These are phyloP conservation scores for Paxillus rubicundulus DNA, from an alignment of 768 basidiomycete species.

Conservation along the genomic window DNA sequence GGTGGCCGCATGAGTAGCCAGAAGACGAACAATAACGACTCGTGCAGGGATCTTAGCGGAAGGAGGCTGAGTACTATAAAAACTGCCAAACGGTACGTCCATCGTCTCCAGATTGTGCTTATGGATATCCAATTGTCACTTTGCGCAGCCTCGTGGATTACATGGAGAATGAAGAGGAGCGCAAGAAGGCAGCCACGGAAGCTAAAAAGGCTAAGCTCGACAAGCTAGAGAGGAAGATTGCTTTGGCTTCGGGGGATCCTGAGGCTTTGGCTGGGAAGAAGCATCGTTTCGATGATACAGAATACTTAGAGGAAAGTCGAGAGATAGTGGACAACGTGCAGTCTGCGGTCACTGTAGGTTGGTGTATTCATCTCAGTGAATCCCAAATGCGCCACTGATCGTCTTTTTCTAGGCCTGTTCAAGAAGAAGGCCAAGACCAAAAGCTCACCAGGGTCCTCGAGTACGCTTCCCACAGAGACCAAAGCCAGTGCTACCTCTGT, in stretches of 20 bases:
- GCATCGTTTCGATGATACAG: conserved; percentile 87
- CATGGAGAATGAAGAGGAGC: conserved; percentile 79
- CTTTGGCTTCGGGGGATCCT: conserved; percentile 37
- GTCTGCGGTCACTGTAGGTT: conserved; percentile 84
- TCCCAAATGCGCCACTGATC: conserved; percentile 10
- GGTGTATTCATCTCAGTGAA: conserved; percentile 17
- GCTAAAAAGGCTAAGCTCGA: conserved; percentile 82
- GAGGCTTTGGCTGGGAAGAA: conserved; percentile 69
- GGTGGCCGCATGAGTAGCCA: conserved; percentile 97
- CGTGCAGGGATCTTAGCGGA: conserved; percentile 89
- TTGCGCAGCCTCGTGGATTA: conserved; percentile 71
- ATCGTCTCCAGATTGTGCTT: not conserved
- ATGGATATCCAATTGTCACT: not conserved
- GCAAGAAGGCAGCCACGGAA: conserved; percentile 73
- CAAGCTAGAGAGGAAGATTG: conserved; percentile 75
- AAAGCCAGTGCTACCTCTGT: not conserved
- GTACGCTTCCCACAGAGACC: conserved; percentile 9
- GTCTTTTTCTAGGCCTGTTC: conserved; percentile 52
- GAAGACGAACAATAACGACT: conserved; percentile 93
- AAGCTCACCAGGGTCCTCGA: conserved; percentile 20
- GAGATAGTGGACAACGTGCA: conserved; percentile 91
- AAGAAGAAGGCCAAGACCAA: conserved; percentile 67
- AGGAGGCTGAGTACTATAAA: conserved; percentile 90
- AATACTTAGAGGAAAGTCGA: conserved; percentile 87
- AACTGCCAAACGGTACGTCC: conserved; percentile 85